Evolutionary conservation across 768 basidiomycete species (phyloP).

Genomic region (Russula virescens): DNA sequence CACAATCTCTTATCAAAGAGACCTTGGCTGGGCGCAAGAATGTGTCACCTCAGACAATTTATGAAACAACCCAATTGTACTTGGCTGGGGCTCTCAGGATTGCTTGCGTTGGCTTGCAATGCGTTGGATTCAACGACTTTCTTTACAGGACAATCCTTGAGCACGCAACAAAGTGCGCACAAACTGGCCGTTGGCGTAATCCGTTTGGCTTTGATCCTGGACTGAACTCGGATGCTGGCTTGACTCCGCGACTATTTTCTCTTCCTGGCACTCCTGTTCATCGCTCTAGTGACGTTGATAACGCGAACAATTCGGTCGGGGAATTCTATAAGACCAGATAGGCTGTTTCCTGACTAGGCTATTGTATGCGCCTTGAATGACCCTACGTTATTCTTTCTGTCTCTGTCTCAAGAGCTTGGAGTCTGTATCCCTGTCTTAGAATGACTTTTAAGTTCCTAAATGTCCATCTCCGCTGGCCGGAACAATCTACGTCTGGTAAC

Average conservation of each 20-base stretch:
- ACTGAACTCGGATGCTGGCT: slow-evolving; percentile 8
- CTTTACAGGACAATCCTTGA: slow-evolving; percentile 63
- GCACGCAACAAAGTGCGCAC: slow-evolving; percentile 45
- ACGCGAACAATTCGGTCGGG: not conserved
- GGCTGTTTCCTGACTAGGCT: not conserved
- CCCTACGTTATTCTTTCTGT: not conserved
- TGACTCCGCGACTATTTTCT: slow-evolving; percentile 21
- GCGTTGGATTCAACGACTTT: slow-evolving; percentile 65
- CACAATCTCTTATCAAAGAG: slow-evolving; percentile 61
- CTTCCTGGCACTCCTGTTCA: slow-evolving; percentile 14
- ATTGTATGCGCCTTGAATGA: not conserved
- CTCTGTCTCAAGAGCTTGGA: not conserved
- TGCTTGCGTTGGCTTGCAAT: slow-evolving; percentile 68
- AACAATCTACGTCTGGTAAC: not conserved
- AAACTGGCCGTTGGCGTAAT: slow-evolving; percentile 31
- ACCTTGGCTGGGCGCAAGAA: slow-evolving; percentile 68
- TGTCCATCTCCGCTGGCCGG: slow-evolving; percentile 6
- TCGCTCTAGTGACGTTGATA: not conserved
- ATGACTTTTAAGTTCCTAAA: not conserved
- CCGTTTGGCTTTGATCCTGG: slow-evolving; percentile 22
- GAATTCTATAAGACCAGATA: slow-evolving; percentile 16
- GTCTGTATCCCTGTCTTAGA: not conserved
- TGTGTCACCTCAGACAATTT: slow-evolving; percentile 69
- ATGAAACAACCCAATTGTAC: slow-evolving; percentile 71
- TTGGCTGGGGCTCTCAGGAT: slow-evolving; percentile 65